Evolutionary conservation across 2,329 filamentous ascomycete species (phyloP), one percentile per base, ranked within the genome.

Genomic region (Rhytidhysteron rufulum): DNA sequence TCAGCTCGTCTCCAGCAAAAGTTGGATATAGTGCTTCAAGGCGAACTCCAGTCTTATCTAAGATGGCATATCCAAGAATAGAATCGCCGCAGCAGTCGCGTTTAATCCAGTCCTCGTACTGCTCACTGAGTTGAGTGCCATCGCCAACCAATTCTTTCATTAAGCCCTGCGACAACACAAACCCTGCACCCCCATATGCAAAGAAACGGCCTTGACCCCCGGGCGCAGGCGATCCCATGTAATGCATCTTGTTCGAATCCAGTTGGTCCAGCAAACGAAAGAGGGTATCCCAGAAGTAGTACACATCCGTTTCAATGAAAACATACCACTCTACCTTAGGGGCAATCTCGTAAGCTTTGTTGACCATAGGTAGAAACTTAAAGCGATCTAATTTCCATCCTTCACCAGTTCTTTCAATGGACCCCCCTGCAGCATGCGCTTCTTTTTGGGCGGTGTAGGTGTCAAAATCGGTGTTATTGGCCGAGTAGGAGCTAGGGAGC

Each of bases 341-440:
- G 35, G 56, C 57, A 34, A 64, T 37, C 11, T 53, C 51, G 42
- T 72, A 66, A 0, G 74, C 71, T 56, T 75, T 74, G 44, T 76
- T 71, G 3, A 75, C 71, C 65, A 78, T 72, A 27, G 75, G 76
- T 39, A 79, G 63, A 55, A 78, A 79, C 58, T 79, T 79, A 73
- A 75, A 79, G 50, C 77, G 77, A 53, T 79, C 76, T 20, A 79
- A 62, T 45, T 69, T 72, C 74, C 75, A 79, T 25, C 72, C 74
- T 0, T 72, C 71, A 35, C 53, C 70, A 42, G 64, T 58, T 73
- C 74, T 75, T 42, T 74, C 71, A 43, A 57, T 62, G 52, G 44
- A 60, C 53, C 50, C 66, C 51, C 52, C 62, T 37, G 65, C 58
- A 16, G 55, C 52, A 20, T 58, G 54, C n/a, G 55, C 57, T 48